Conservation (phyloP, 78 protist species). For the Mantamonas sphyraenae region DNA sequence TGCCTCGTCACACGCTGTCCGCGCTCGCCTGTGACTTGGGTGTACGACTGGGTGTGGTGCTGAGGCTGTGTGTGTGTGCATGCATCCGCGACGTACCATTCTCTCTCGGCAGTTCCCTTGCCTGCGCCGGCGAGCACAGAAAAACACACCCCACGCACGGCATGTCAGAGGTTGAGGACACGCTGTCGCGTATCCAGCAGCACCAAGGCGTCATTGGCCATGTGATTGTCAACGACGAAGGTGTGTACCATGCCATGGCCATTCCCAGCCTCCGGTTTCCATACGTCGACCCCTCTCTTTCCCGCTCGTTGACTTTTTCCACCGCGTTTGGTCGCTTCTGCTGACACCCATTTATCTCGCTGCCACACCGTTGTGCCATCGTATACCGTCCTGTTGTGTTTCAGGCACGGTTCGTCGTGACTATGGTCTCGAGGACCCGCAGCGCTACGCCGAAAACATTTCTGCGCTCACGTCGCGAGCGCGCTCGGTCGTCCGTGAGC, state of each 20-base stretch:
- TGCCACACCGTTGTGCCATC: not conserved
- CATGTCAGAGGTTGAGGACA: constrained; percentile 83
- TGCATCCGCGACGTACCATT: not conserved
- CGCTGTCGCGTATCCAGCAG: constrained; percentile 49
- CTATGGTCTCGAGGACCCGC: constrained; percentile 38
- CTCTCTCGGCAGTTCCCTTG: not conserved
- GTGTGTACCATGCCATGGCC: no score
- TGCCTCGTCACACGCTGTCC: no score
- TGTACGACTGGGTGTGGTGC: not conserved
- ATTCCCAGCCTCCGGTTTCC: no score
- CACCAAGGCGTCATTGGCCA: constrained; percentile 72
- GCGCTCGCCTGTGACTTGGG: no score
- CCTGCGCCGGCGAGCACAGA: no score
- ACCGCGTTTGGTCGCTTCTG: not conserved
- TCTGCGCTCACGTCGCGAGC: constrained; percentile 45
- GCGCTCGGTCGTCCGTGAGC: constrained; percentile 53
- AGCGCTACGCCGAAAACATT: constrained; percentile 50
- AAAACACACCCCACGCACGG: no score
- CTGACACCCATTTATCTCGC: not conserved
- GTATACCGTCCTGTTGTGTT: not conserved
- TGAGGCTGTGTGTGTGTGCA: not conserved
- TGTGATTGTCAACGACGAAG: constrained; percentile 49
- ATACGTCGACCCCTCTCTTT: no score
- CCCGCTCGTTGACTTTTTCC: not conserved
- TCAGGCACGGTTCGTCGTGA: constrained; percentile 39